These are phyloP conservation scores for Stygiomarasmius scandens DNA, from an alignment of 1,284 basidiomycete species.

Conservation along the genomic window DNA sequence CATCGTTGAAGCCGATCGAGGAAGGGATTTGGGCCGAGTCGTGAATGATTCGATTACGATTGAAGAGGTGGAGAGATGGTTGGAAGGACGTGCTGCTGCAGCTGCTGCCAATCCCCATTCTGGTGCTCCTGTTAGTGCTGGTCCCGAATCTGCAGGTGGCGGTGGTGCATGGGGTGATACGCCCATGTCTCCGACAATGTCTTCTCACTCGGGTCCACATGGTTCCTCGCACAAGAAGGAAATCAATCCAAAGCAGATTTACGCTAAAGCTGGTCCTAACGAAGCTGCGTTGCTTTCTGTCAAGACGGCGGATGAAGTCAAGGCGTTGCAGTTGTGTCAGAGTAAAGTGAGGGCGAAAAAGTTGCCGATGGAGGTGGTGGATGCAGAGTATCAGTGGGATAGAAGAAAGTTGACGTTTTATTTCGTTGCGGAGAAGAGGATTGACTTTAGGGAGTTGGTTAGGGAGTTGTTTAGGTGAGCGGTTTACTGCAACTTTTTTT, in stretches of 20 bases:
- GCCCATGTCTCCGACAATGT: neutral
- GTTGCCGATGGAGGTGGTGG: constrained; percentile 96
- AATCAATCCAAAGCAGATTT: constrained; percentile 96
- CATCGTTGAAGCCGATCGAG: constrained; percentile 96
- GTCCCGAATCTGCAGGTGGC: constrained; percentile 24
- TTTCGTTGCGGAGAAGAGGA: constrained; percentile 93
- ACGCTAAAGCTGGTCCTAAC: constrained; percentile 84
- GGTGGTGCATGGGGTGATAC: constrained; percentile 37
- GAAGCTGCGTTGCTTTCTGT: constrained; percentile 81
- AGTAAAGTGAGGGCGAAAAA: constrained; percentile 91
- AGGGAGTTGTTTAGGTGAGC: constrained; percentile 85
- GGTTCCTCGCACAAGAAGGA: constrained; percentile 64
- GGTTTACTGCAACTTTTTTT: constrained; percentile 1
- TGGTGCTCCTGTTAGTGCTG: constrained; percentile 20
- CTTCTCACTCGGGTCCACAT: neutral
- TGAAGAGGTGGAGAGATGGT: constrained; percentile 88
- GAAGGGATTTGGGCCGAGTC: constrained; percentile 90
- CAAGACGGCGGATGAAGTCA: constrained; percentile 90
- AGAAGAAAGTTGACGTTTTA: constrained; percentile 98
- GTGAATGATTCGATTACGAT: constrained; percentile 90
- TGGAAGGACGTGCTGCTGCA: constrained; percentile 59
- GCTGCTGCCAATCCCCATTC: constrained; percentile 39
- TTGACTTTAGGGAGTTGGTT: constrained; percentile 96
- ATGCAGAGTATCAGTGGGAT: constrained; percentile 99
- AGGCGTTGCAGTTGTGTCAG: constrained; percentile 89